Conservation (phyloP, 1,284 basidiomycete genomes). For the Entoloma clypeatum region DNA sequence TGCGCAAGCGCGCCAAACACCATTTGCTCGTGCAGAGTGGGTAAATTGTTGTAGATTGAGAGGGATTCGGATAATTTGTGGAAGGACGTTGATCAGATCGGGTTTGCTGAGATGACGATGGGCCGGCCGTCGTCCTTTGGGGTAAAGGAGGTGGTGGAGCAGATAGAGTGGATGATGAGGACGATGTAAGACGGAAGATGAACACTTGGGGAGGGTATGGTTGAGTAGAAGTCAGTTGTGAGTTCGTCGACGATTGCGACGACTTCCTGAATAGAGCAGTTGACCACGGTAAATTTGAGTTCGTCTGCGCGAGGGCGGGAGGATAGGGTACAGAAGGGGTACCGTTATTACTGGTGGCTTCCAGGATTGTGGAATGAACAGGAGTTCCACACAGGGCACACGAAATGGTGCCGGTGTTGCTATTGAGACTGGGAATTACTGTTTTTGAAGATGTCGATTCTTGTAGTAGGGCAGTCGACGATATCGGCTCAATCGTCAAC, state of each 20-base stretch:
- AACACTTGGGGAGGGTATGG: conserved; percentile 45
- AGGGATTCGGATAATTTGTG: conserved; percentile 4
- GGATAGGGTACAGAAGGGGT: conserved; percentile 26
- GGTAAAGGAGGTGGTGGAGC: conserved; percentile 26
- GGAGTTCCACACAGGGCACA: conserved; percentile 77
- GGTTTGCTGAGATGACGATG: conserved; percentile 25
- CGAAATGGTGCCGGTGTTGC: conserved; percentile 34
- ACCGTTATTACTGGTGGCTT: conserved; percentile 24
- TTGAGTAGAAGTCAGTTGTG: conserved; percentile 21
- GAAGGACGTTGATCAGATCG: conserved; percentile 16
- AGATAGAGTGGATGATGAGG: conserved; percentile 26
- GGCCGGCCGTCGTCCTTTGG: conserved; percentile 25
- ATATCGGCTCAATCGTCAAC: conserved; percentile 85
- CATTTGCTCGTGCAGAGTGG: conserved; percentile 75
- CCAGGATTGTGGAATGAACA: conserved; percentile 42
- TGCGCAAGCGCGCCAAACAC: conserved; percentile 74
- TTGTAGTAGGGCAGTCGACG: conserved; percentile 48
- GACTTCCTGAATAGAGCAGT: conserved; percentile 53
- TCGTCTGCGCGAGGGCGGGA: conserved; percentile 17
- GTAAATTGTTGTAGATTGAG: conserved; percentile 48
- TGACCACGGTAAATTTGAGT: conserved; percentile 44
- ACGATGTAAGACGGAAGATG: conserved; percentile 53
- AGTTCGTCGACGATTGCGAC: conserved; percentile 12
- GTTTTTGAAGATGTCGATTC: conserved; percentile 41
- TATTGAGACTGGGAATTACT: conserved; percentile 42